These are phyloP conservation scores for Sindora glabra DNA, from an alignment of 306 rosid species.

Conservation along the genomic window DNA sequence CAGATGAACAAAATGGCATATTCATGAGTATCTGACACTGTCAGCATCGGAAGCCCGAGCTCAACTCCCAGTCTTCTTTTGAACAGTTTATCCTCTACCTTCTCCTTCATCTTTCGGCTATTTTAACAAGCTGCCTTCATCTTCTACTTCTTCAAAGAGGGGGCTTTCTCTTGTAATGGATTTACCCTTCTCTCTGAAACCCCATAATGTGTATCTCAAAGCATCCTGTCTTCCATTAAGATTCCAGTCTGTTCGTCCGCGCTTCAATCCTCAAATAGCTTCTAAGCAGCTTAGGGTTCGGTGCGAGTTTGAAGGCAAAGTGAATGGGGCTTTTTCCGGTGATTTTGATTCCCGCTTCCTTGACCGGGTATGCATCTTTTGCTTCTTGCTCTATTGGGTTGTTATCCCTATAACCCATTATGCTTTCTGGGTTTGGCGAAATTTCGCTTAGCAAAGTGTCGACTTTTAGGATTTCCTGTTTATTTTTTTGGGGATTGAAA, in stretches of 20 bases:
- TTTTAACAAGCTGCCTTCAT: too few relatives aligned
- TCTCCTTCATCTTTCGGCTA: neutral
- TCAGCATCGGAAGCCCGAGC: neutral
- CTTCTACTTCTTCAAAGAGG: neutral
- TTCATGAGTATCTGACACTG: neutral
- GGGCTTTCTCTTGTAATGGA: conserved; percentile 23
- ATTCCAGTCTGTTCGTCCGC: conserved; percentile 15
- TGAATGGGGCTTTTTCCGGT: conserved; percentile 67
- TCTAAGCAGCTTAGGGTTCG: conserved; percentile 37
- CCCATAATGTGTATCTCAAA: conserved; percentile 18
- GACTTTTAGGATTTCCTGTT: neutral
- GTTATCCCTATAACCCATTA: neutral
- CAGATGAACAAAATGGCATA: neutral
- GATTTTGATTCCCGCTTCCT: conserved; percentile 71
- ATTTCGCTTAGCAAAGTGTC: neutral
- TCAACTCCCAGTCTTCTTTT: neutral
- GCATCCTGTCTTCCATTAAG: conserved; percentile 13
- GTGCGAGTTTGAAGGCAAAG: conserved; percentile 59
- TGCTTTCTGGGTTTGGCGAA: neutral
- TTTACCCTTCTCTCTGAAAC: conserved; percentile 20
- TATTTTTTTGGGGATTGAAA: neutral
- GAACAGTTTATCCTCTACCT: neutral
- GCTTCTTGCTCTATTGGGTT: neutral
- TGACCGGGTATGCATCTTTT: conserved; percentile 49
- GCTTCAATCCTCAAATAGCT: conserved; percentile 15